Evolutionary conservation across 441 rosid species (phyloP), one percentile per base, ranked within the genome.

Genomic region (Isatis lusitanica): DNA sequence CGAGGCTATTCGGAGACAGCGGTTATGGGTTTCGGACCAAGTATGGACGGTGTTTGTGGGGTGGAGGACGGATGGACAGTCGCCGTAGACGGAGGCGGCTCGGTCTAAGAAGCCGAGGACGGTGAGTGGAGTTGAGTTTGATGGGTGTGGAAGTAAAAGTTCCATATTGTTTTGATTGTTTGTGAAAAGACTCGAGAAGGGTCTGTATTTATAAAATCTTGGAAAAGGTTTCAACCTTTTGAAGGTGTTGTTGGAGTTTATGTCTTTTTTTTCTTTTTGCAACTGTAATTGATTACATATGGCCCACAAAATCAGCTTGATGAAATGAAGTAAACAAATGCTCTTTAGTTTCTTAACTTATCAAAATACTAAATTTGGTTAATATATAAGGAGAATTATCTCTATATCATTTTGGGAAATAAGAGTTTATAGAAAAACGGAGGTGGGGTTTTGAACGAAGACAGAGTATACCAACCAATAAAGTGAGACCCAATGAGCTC

Each of bases 21-120:
- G 82, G 56, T 67, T 75, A 74, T 82, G 77, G 39, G 88, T 88
- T 62, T 82, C 73, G 8, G 84, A 69, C 87, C 92, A 85, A 5
- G 87, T 85, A 80, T 75, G 78, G 12, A 73, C 16, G 16, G 70
- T 70, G 71, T 75, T 51, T 38, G 73, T 0, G 60, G 73, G 9
- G 70, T 82, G 81, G 55, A 84, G 50, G 17, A 86, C 30, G 48
- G 90, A 84, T 47, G 86, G 85, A 56, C 70, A 74, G 64, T 85
- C 88, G 1, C 79, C 85, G 44, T 86, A 86, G 33, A 80, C 88
- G 39, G 82, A 67, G 40, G 92, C 85, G 0, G 90, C 90, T 67
- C 90, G 80, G 43, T 86, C 85, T 35, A 88, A 61, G 79, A 88
- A 88, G 58, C 85, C 83, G 9, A 88, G 67, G 40, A 88, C 79